phyloP scores from a whole-genome alignment of 2,329 filamentous ascomycete species.

The Pseudopyricularia cyperi region DNA sequence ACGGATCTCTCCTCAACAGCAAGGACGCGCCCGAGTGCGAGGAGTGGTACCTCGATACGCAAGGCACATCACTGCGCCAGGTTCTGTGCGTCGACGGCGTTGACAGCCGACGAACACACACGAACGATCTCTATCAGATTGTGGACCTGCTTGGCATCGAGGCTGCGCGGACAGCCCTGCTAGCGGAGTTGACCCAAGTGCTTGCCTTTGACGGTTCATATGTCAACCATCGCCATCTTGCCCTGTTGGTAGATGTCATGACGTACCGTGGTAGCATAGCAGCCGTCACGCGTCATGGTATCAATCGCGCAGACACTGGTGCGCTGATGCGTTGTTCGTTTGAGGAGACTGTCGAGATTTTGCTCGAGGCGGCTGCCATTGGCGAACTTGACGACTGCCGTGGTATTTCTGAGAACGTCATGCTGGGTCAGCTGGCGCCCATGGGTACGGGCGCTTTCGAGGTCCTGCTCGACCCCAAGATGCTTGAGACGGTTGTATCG shows the following conservation, averaged over 20 bases:
- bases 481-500: conserved; percentile 89
- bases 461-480: conserved; percentile 81
- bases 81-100: conserved; percentile 82
- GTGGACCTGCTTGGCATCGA: conserved; percentile 95
- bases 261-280: conserved; percentile 88
- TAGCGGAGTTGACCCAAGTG: conserved; percentile 82
- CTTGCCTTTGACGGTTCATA: conserved; percentile 98
- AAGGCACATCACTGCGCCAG: conserved; percentile 72
- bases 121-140: conserved; percentile 91
- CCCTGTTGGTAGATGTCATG: conserved; percentile 94
- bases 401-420: conserved; percentile 97
- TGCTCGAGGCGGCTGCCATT: conserved; percentile 86
- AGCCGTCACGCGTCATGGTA: conserved; percentile 94
- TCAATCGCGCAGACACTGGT: conserved; percentile 95
- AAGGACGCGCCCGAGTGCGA: conserved; percentile 66
- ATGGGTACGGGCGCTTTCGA: conserved; percentile 97
- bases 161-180: conserved; percentile 73
- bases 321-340: conserved; percentile 99
- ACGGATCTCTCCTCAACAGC: conserved; percentile 61
- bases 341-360: conserved; percentile 96
- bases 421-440: conserved; percentile 92
- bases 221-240: conserved; percentile 96
- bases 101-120: conserved; percentile 73
- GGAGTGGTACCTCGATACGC: conserved; percentile 95
- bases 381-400: conserved; percentile 96